phyloP scores from a whole-genome alignment of 305 asterid genomes.

The Solanum hybrid region DNA sequence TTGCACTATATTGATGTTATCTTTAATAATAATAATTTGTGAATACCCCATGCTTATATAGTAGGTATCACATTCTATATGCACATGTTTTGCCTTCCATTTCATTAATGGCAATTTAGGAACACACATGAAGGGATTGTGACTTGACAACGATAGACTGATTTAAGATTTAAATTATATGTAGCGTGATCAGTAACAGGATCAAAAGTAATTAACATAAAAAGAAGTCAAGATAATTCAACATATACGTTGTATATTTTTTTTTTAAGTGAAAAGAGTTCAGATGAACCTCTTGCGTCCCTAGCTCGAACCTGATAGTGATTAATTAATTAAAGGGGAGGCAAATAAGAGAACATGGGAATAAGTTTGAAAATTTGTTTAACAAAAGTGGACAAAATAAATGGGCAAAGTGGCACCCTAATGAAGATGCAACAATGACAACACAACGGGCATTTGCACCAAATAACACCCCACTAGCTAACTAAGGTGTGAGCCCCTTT shows the following conservation, averaged over 20 bases:
- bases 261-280: not conserved
- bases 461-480: conserved; percentile 10
- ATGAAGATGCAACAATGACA: conserved; percentile 23
- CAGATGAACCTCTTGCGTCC: not conserved
- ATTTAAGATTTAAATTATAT: not conserved
- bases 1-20: not conserved
- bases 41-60: not conserved
- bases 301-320: not conserved
- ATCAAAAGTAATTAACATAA: not conserved
- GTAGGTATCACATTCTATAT: not conserved
- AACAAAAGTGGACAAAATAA: conserved; percentile 13
- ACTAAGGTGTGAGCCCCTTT: not conserved
- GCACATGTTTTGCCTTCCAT: not conserved
- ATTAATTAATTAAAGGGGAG: not conserved
- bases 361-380: not conserved
- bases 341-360: not conserved
- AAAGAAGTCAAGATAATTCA: not conserved
- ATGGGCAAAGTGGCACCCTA: conserved; percentile 9
- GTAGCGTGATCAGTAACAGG: fast-evolving
- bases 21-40: not conserved
- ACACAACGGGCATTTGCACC: conserved; percentile 24
- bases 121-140: not conserved
- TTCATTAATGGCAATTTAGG: not conserved
- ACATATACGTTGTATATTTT: not conserved
- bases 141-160: not conserved